Evolutionary conservation across 345 rosid species (phyloP).

Genomic region (Lenwebbia sp.): DNA sequence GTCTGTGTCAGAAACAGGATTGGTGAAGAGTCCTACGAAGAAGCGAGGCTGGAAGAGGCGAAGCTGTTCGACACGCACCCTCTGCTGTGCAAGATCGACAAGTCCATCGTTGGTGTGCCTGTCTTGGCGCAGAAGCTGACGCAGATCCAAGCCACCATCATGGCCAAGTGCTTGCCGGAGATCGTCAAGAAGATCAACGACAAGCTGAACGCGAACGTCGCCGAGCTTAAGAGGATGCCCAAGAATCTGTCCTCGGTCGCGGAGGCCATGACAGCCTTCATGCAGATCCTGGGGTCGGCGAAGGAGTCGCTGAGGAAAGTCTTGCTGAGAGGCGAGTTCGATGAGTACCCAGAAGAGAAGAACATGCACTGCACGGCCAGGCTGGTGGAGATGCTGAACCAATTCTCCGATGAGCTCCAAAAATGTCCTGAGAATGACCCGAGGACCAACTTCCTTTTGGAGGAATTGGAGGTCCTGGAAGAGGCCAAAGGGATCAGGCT

Average conservation of each 20-base stretch:
- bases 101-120: too few relatives aligned
- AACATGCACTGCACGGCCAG: conserved; percentile 16
- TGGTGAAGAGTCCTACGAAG: too few relatives aligned
- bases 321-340: conserved; percentile 26
- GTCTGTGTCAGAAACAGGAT: too few relatives aligned
- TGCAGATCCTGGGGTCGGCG: conserved; percentile 22
- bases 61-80: too few relatives aligned
- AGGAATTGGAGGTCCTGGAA: conserved; percentile 14
- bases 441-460: conserved; percentile 1
- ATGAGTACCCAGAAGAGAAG: conserved; percentile 21
- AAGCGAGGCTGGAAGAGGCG: too few relatives aligned
- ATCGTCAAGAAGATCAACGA: conserved; percentile 12
- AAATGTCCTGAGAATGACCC: neutral
- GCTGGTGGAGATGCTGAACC: conserved; percentile 13
- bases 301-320: conserved; percentile 30
- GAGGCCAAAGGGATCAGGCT: conserved; percentile 14
- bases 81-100: too few relatives aligned
- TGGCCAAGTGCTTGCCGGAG: conserved; percentile 15
- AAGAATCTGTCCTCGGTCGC: conserved; percentile 5
- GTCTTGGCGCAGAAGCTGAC: conserved; percentile 20
- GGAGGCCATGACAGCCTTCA: conserved; percentile 25
- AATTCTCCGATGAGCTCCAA: neutral
- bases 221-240: conserved; percentile 17
- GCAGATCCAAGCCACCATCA: conserved; percentile 19
- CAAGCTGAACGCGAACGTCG: conserved; percentile 2